A percentile compares a stretch with the other conserved stretches of the same genome.
Conservation (phyloP, 441 rosid genomes). For the Jatropha podagrica region DNA sequence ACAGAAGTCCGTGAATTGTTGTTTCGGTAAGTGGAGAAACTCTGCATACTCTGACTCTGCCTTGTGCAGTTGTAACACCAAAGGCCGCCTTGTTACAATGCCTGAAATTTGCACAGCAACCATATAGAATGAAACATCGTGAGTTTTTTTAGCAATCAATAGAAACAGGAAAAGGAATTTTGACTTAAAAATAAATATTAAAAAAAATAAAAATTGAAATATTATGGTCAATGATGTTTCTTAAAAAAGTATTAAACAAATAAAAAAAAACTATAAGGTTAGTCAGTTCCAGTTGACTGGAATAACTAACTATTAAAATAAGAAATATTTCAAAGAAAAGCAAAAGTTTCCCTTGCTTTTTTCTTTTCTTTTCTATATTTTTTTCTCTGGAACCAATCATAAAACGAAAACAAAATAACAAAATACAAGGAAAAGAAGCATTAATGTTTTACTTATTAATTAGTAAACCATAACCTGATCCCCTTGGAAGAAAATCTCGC, state of each 20-base stretch:
- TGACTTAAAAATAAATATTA: not conserved
- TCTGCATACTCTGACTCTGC: slow-evolving; percentile 70
- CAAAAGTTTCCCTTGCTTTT: not conserved
- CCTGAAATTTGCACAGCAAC: slow-evolving; percentile 39
- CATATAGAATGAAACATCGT: not conserved
- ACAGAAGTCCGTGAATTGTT: slow-evolving; percentile 62
- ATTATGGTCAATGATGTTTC: too few species aligned
- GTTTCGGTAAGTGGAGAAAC: slow-evolving; percentile 71
- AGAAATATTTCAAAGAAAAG: not conserved
- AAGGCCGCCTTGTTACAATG: slow-evolving; percentile 82
- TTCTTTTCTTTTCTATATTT: not conserved
- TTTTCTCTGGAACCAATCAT: slow-evolving; percentile 21
- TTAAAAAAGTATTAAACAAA: too few species aligned
- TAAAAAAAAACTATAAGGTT: not conserved
- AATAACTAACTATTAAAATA: not conserved
- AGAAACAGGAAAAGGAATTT: not conserved
- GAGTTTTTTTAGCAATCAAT: not conserved
- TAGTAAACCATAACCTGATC: slow-evolving; percentile 56
- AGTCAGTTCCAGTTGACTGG: not conserved
- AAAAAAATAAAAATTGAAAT: not conserved
- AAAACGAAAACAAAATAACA: slow-evolving; percentile 3
- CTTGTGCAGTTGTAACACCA: slow-evolving; percentile 83
- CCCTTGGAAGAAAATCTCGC: slow-evolving; percentile 86
- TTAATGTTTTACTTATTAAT: not conserved
- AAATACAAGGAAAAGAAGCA: not conserved